Base-by-base conservation (phyloP, 2,329 filamentous ascomycete genomes). In the Xylariaceae sp. region DNA sequence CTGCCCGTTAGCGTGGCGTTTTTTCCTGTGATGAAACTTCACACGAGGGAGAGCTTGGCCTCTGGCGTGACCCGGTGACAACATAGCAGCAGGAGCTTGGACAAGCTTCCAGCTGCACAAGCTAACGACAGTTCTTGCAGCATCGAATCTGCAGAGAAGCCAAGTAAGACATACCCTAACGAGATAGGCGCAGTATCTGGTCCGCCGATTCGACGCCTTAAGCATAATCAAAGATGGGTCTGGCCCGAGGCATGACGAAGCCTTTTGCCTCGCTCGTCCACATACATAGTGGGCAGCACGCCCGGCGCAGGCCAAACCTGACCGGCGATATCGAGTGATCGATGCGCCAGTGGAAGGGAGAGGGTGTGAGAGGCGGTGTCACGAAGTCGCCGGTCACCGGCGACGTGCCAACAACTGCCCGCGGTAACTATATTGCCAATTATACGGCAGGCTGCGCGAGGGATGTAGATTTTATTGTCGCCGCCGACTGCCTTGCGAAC, bases 391-490 rank as follows among this genome's bases (percentile, higher is more conserved):
- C 52, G 60, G 54, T 49, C 44, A 49, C 50, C 49, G 48, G 50
- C 46, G 40, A 52, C 46, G 43, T 41, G 50, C 46, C 32, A 54
- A 48, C 48, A 37, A 60, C 59, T 56, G 47, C 50, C 41, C 57
- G 52, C 57, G 50, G 54, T 37, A 48, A 60, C 54, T 50, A 51
- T 55, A 56, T 54, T 54, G 50, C 26, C 50, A 58, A 48, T 44
- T 52, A 19, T 45, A 20, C 49, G 44, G 50, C 44, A 56, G 55
- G 48, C 29, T 51, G 49, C 55, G 45, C 45, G 48, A 55, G 42
- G 44, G n/a, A 56, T 23, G 29, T 44, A 32, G 14, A n/a, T n/a
- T n/a, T n/a, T n/a, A 44, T 46, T 48, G 48, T 53, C 42, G 58
- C 57, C 51, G 45, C 50, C 18, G 37, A 50, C 47, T 48, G 50